A percentile compares a stretch with the other conserved stretches of the same genome.
Conservation (phyloP, 495 filamentous ascomycete genomes). For the Neurospora sp. region DNA sequence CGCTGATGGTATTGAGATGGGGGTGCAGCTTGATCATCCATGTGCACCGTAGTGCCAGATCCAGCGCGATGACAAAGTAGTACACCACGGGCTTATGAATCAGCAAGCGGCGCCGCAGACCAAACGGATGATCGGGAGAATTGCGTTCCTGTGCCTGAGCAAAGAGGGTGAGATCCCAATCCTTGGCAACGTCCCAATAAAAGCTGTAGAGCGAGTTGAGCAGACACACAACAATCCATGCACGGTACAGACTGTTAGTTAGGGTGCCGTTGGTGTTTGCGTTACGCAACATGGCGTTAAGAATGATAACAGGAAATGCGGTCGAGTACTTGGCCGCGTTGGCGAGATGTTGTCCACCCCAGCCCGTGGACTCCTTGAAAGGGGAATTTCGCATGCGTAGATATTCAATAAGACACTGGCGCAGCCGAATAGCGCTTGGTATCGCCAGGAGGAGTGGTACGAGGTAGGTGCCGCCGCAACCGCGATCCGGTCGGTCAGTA, state of each 20-base stretch:
- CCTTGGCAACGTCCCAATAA: conserved; percentile 95
- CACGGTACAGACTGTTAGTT: conserved; percentile 27
- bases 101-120: conserved; percentile 61
- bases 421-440: conserved; percentile 74
- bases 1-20: conserved; percentile 68
- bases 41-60: conserved; percentile 74
- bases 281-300: conserved; percentile 64
- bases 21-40: conserved; percentile 81
- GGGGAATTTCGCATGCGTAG: conserved; percentile 52
- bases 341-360: conserved; percentile 75
- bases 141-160: conserved; percentile 32
- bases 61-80: conserved; percentile 69
- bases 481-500: conserved; percentile 70
- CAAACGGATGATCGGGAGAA: conserved; percentile 59
- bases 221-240: conserved; percentile 52
- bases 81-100: conserved; percentile 62
- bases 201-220: conserved; percentile 87
- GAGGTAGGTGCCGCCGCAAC: conserved; percentile 62
- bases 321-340: conserved; percentile 89
- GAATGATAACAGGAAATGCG: conserved; percentile 83
- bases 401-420: conserved; percentile 89
- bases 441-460: conserved; percentile 74
- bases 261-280: conserved; percentile 14
- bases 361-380: conserved; percentile 38
- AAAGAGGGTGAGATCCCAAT: conserved; percentile 94